These are phyloP conservation scores for Venturia carpophila DNA, from an alignment of 2,329 filamentous ascomycete genomes.

Conservation along the genomic window DNA sequence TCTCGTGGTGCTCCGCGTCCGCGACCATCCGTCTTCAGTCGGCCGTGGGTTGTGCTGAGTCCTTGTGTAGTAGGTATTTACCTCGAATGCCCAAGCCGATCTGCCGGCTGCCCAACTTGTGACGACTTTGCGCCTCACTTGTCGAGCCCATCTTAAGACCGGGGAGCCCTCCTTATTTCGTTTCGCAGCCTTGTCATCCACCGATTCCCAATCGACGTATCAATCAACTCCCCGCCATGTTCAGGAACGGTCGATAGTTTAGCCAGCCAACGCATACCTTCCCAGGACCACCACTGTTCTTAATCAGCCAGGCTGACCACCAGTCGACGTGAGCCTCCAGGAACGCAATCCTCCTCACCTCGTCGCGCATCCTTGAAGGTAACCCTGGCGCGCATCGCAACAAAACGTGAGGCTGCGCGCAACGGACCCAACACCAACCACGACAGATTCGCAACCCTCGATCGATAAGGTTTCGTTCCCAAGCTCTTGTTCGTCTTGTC, in stretches of 20 bases:
- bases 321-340: slow-evolving; percentile 6
- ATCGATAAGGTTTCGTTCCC: neutral
- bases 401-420: slow-evolving; percentile 14
- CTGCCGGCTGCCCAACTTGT: slow-evolving; percentile 12
- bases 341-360: slow-evolving; percentile 10
- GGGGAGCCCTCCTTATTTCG: slow-evolving; percentile 10
- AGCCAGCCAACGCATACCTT: slow-evolving; percentile 12
- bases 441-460: too few relatives aligned
- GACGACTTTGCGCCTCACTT: slow-evolving; percentile 15
- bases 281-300: slow-evolving; percentile 5
- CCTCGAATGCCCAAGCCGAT: neutral
- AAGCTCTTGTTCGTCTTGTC: neutral
- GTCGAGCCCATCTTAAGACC: slow-evolving; percentile 13
- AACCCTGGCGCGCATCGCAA: slow-evolving; percentile 14
- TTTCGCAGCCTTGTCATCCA: slow-evolving; percentile 16
- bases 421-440: neutral
- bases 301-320: slow-evolving; percentile 4
- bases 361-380: slow-evolving; percentile 10
- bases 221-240: slow-evolving; percentile 5
- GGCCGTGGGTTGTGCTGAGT: neutral
- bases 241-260: slow-evolving; percentile 7
- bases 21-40: neutral
- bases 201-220: slow-evolving; percentile 17
- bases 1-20: slow-evolving; percentile 9
- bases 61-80: neutral